These are phyloP conservation scores for Mycena galopus DNA, from an alignment of 768 basidiomycete genomes.

Conservation along the genomic window DNA sequence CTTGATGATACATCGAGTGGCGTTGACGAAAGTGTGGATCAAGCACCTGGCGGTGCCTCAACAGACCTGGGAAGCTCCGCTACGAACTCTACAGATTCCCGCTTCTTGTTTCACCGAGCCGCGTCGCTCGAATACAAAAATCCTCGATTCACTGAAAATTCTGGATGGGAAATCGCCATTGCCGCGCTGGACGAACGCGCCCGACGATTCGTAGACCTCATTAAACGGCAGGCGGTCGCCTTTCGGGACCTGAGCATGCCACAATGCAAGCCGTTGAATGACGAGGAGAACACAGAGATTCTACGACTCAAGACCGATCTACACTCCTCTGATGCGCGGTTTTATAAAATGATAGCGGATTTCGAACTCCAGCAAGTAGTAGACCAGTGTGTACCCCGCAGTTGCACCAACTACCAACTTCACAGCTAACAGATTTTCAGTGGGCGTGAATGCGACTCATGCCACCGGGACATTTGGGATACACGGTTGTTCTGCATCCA, in stretches of 20 bases:
- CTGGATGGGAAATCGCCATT: constrained; percentile 33
- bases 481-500: constrained; percentile 24
- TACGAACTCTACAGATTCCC: background rate
- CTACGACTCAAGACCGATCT: background rate
- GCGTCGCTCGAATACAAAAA: constrained; percentile 25
- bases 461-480: constrained; percentile 6
- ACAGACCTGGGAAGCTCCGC: too few species aligned
- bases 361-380: constrained; percentile 20
- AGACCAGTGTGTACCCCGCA: constrained; percentile 2
- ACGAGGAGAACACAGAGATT: constrained; percentile 16
- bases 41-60: too few species aligned
- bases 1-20: too few species aligned
- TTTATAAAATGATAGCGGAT: constrained; percentile 10
- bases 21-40: too few species aligned
- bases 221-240: background rate
- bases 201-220: constrained; percentile 18
- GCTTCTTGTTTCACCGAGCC: constrained; percentile 21
- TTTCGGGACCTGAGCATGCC: background rate
- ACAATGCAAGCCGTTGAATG: constrained; percentile 11
- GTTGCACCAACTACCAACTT: background rate
- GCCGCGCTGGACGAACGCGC: constrained; percentile 21
- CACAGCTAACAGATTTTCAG: background rate
- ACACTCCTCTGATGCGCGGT: constrained; percentile 21
- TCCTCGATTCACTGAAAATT: constrained; percentile 21
- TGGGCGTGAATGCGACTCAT: constrained; percentile 19